A percentile compares a stretch with the other conserved stretches of the same genome.
Conservation (phyloP, 176 grass and related monocot species). For the Cenchrus purpureus region DNA sequence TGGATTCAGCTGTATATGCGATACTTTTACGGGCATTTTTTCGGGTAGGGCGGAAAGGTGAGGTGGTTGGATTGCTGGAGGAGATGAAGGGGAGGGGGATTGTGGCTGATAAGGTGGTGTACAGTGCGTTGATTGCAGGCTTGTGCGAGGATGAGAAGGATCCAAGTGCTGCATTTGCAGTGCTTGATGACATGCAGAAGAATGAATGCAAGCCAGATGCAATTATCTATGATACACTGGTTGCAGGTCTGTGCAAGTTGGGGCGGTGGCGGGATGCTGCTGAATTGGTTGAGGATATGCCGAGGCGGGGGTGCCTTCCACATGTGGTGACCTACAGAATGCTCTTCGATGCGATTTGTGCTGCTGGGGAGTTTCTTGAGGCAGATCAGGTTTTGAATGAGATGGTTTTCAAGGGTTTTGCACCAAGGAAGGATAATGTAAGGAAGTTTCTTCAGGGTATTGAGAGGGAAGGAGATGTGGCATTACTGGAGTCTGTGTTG, state of each 20-base stretch:
- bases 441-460: conserved; percentile 58
- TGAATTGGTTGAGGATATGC: conserved; percentile 79
- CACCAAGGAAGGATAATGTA: conserved; percentile 42
- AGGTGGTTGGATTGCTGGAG: conserved; percentile 63
- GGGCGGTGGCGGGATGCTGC: conserved; percentile 52
- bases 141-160: conserved; percentile 67
- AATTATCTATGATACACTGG: conserved; percentile 68
- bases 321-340: conserved; percentile 65
- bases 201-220: conserved; percentile 54
- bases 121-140: conserved; percentile 66
- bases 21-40: conserved; percentile 60
- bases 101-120: conserved; percentile 42
- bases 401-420: conserved; percentile 74
- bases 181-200: conserved; percentile 65
- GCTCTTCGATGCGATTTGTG: conserved; percentile 61
- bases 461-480: conserved; percentile 40
- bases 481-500: conserved; percentile 44
- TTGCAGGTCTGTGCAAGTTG: conserved; percentile 61
- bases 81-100: conserved; percentile 69
- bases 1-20: conserved; percentile 66
- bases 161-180: conserved; percentile 52
- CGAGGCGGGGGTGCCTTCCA: conserved; percentile 53
- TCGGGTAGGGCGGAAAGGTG: conserved; percentile 50
- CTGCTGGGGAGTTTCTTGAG: conserved; percentile 49
- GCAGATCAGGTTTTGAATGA: conserved; percentile 62